Conservation (phyloP, 1,139 yeast genomes). For the Yamadazyma sp. region DNA sequence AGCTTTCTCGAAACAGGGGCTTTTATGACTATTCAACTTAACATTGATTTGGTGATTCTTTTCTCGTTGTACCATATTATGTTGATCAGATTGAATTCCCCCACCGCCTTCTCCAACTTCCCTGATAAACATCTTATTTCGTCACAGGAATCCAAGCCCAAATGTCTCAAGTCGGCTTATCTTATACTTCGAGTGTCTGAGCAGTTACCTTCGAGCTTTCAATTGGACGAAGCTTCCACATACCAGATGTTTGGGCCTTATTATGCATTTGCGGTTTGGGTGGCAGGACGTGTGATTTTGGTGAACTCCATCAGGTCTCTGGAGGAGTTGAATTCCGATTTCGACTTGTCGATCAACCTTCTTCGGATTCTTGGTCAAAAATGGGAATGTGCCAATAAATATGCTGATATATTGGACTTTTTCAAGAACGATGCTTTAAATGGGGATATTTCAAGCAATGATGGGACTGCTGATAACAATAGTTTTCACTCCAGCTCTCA, state of each 20-base stretch:
- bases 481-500: conserved; percentile 7
- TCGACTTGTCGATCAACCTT: conserved; percentile 14
- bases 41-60: conserved; percentile 11
- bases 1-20: conserved; percentile 11
- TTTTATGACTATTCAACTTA: conserved; percentile 3
- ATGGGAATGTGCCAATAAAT: conserved; percentile 19
- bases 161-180: conserved; percentile 14
- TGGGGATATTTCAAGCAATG: conserved; percentile 11
- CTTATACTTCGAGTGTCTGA: conserved; percentile 11
- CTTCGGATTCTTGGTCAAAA: conserved; percentile 14
- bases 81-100: conserved; percentile 17
- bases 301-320: conserved; percentile 15
- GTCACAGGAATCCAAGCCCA: conserved; percentile 14
- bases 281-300: conserved; percentile 18
- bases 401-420: conserved; percentile 18
- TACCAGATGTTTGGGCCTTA: conserved; percentile 19
- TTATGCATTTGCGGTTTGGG: conserved; percentile 21
- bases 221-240: conserved; percentile 8
- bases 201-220: conserved; percentile 10
- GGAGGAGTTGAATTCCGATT: conserved; percentile 13
- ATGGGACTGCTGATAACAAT: conserved; percentile 10
- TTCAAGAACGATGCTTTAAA: conserved; percentile 17
- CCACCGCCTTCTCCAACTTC: conserved; percentile 17
- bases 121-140: conserved; percentile 15
- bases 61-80: conserved; percentile 17